Conservation (phyloP, 768 basidiomycete genomes). For the Tylopilus sp. region DNA sequence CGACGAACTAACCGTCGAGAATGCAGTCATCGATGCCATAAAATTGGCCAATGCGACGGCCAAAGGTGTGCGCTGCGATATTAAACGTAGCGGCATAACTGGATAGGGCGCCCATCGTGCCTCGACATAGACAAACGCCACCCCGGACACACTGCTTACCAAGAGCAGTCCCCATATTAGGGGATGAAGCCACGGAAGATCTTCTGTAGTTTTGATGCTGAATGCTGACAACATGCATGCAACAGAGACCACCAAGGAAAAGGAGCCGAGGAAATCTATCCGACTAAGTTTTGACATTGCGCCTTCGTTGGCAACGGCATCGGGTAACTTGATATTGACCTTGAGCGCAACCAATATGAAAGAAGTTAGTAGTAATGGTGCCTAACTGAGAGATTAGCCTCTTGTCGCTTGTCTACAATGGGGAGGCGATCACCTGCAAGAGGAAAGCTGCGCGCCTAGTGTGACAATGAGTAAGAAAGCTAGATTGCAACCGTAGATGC, state of each 20-base stretch:
- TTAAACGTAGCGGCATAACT: conserved; percentile 82
- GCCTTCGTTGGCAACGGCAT: conserved; percentile 56
- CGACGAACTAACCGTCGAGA: conserved; percentile 59
- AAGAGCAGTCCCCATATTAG: conserved; percentile 64
- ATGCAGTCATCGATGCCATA: conserved; percentile 71
- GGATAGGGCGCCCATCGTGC: conserved; percentile 76
- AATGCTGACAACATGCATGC: conserved; percentile 74
- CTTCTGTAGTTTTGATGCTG: conserved; percentile 74
- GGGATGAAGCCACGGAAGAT: conserved; percentile 72
- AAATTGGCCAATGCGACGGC: conserved; percentile 81
- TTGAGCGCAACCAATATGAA: conserved; percentile 68
- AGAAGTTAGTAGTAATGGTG: conserved; percentile 74
- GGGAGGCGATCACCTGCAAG: conserved; percentile 57
- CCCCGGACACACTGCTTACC: conserved; percentile 50
- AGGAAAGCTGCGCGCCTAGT: conserved; percentile 82
- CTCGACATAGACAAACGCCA: conserved; percentile 75
- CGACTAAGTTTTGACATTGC: conserved; percentile 64
- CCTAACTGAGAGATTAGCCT: conserved; percentile 39
- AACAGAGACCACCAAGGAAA: conserved; percentile 71
- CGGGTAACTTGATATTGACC: conserved; percentile 75
- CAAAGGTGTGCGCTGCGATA: conserved; percentile 75
- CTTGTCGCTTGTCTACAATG: background rate
- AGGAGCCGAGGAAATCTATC: conserved; percentile 81
- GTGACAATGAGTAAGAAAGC: conserved; percentile 8
- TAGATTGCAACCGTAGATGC: background rate